Evolutionary conservation across 2,329 filamentous ascomycete species (phyloP).

Genomic region (Xylaria sp.): DNA sequence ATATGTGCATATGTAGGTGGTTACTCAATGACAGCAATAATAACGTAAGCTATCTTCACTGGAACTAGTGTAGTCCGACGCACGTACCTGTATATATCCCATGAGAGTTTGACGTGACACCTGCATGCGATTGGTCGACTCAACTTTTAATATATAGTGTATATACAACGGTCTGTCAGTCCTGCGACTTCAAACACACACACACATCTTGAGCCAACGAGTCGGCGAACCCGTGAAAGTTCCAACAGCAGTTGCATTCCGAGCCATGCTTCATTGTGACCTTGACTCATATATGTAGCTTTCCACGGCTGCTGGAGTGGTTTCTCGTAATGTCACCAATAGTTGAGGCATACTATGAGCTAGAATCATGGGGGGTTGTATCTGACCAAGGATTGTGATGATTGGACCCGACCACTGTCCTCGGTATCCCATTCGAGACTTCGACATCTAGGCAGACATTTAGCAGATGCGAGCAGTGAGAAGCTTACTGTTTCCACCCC

Average conservation of each 20-base stretch:
- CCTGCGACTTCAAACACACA: neutral
- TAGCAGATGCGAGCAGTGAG: slow-evolving; percentile 10
- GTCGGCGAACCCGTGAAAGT: neutral
- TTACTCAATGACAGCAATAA: slow-evolving; percentile 16
- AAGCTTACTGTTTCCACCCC: slow-evolving; percentile 30
- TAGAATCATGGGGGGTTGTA: neutral
- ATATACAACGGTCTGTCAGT: neutral
- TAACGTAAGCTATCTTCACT: neutral
- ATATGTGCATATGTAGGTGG: slow-evolving; percentile 14
- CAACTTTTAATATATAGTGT: neutral
- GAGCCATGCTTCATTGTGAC: neutral
- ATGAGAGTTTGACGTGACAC: neutral
- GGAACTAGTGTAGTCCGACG: no score
- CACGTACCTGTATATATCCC: no score
- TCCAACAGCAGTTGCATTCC: neutral
- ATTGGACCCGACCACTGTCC: neutral
- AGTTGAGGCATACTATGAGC: neutral
- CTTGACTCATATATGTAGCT: neutral
- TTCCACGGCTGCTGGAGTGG: neutral
- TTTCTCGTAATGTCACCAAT: neutral
- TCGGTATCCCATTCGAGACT: slow-evolving; percentile 12
- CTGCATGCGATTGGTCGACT: slow-evolving; percentile 2
- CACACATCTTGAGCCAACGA: no score
- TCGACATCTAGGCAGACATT: slow-evolving; percentile 19
- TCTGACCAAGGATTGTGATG: neutral